Base-by-base conservation (phyloP, 352 stramenopile genomes). In the Globisporangium splendens region DNA sequence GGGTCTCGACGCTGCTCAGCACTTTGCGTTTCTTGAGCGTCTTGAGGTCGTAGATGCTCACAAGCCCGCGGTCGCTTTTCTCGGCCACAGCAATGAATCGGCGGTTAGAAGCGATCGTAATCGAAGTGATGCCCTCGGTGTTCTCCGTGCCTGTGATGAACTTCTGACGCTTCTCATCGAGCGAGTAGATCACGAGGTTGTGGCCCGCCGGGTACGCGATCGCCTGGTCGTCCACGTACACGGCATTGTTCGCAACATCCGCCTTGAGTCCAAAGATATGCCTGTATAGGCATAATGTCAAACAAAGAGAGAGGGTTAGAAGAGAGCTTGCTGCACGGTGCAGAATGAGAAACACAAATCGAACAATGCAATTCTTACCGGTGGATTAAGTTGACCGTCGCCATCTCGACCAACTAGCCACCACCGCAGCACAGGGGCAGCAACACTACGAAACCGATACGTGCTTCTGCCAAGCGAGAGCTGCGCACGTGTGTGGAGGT, bases 241-340 rank as follows among this genome's bases (percentile, higher is more conserved):
- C 75, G 3, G 91, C 76, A 61, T 88, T 93, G 59, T 75, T 91
- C 58, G 73, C 64, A 24, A 96, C 83, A 48, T 96, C 86, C 18
- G 73, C 65, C 53, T 97, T 97, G 48, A 97, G 73, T 0, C 93
- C 93, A 57, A 98, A 98, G 51, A 96, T 89, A 63, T 97, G 90
- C 11, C 82, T 88, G 49, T 22, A 31, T 35, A 39, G 1, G 35
- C 12, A 56, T 3, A 6, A 62, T 12, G 47, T 22, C 6, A 18
- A 22, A 15, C 13, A 35, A 35, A 8, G 8, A 35, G 11, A 46
- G 31, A 46, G 3, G 43, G 17, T 14, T 4, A 10, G 35, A n/a
- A n/a, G n/a, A n/a, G n/a, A n/a, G n/a, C n/a, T n/a, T n/a, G n/a
- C n/a, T n/a, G n/a, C n/a, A n/a, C n/a, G n/a, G n/a, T n/a, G n/a